Conservation (phyloP, 345 rosid genomes). For the Balakata baccata region DNA sequence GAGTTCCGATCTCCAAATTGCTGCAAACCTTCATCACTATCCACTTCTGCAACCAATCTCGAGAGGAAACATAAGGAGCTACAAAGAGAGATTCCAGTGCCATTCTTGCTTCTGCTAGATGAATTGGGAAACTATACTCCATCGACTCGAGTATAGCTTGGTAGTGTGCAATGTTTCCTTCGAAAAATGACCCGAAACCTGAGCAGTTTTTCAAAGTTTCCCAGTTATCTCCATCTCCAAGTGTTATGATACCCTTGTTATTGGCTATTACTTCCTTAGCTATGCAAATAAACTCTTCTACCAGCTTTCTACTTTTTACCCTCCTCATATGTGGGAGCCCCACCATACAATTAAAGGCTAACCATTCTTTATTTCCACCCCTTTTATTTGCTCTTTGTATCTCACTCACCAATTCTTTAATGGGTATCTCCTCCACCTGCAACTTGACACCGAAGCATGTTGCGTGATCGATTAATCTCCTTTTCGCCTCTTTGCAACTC, state of each 20-base stretch:
- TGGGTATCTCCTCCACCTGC: constrained; percentile 33
- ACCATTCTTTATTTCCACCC: constrained; percentile 30
- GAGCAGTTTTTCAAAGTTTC: constrained; percentile 12
- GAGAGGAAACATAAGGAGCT: constrained; percentile 35
- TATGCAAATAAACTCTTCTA: constrained; percentile 28
- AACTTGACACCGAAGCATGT: constrained; percentile 24
- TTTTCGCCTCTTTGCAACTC: constrained; percentile 31
- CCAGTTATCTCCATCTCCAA: constrained; percentile 37
- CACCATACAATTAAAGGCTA: constrained; percentile 45
- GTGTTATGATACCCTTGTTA: constrained; percentile 31
- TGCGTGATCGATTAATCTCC: constrained; percentile 32
- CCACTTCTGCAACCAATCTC: constrained; percentile 40
- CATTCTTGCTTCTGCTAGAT: constrained; percentile 38
- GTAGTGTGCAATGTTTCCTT: constrained; percentile 29
- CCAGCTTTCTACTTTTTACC: constrained; percentile 29
- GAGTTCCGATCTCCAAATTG: neutral
- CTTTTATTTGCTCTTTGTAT: constrained; percentile 28
- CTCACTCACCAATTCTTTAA: constrained; percentile 33
- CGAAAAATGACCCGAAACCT: constrained; percentile 36
- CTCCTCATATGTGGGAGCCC: constrained; percentile 51
- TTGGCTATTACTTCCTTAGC: constrained; percentile 25
- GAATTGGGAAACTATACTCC: constrained; percentile 27
- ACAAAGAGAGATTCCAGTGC: constrained; percentile 49
- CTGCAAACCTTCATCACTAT: constrained; percentile 25
- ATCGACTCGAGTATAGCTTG: constrained; percentile 40